Percentiles rank a stretch among this genome's conserved stretches.
Conservation (phyloP, 208 protist genomes). For the Endotrypanum monterogeii region DNA sequence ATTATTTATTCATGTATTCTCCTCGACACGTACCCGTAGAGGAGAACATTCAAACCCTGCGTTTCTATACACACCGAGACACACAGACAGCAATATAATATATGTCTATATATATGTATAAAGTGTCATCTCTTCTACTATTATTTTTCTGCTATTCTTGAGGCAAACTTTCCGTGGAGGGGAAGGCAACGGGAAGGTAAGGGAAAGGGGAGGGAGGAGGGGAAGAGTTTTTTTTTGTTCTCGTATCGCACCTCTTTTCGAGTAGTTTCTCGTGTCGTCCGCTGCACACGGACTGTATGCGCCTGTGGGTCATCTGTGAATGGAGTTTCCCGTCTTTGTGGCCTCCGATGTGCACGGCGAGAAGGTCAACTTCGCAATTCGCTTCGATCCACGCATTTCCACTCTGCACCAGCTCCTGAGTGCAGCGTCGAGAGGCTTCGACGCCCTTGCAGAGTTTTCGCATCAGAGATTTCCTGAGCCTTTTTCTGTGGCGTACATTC, state of each 20-base stretch:
- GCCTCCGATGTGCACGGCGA: slow-evolving; percentile 63
- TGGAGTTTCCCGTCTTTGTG: slow-evolving; percentile 61
- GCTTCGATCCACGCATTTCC: slow-evolving; percentile 11
- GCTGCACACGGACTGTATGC: not conserved
- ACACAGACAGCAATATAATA: no score
- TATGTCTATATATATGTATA: no score
- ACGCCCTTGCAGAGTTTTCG: slow-evolving; percentile 15
- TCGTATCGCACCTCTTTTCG: not conserved
- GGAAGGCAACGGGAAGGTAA: no score
- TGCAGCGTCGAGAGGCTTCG: slow-evolving; percentile 38
- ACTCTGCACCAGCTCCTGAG: slow-evolving; percentile 35
- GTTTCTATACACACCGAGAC: no score
- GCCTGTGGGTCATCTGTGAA: slow-evolving; percentile 19
- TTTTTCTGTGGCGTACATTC: slow-evolving; percentile 49
- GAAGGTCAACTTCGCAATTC: slow-evolving; percentile 67
- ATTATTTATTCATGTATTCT: no score
- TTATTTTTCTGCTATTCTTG: not conserved
- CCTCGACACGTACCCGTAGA: no score
- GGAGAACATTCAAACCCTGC: no score
- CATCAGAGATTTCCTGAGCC: slow-evolving; percentile 7
- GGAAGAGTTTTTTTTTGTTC: not conserved
- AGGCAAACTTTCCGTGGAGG: no score
- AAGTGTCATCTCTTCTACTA: no score
- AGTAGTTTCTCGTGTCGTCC: not conserved
- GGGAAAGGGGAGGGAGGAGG: no score